Conservation (phyloP, 495 filamentous ascomycete species). For the Penicillium crystallinum region DNA sequence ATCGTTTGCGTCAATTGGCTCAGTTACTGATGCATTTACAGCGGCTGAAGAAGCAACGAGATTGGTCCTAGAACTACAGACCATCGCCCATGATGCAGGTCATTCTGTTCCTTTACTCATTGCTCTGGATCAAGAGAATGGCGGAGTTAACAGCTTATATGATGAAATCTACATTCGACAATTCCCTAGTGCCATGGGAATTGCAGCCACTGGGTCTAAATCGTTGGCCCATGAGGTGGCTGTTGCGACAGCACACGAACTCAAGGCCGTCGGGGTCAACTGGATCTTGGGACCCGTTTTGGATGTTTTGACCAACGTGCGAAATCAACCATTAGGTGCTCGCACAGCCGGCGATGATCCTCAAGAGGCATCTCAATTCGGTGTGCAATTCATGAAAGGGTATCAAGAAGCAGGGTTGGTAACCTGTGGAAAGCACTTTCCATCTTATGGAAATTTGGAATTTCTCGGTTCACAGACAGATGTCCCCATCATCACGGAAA, state of each 20-base stretch:
- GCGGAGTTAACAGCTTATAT: constrained; percentile 87
- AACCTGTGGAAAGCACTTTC: constrained; percentile 90
- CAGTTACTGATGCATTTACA: constrained; percentile 32
- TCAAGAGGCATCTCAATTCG: constrained; percentile 83
- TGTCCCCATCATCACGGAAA: constrained; percentile 88
- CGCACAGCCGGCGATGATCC: constrained; percentile 80
- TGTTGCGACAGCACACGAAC: constrained; percentile 79
- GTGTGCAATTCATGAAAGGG: constrained; percentile 80
- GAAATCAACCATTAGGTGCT: constrained; percentile 81
- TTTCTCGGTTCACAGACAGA: constrained; percentile 81
- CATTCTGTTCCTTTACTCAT: constrained; percentile 81
- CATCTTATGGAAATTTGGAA: constrained; percentile 88
- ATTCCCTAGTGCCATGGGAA: constrained; percentile 86
- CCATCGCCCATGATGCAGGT: constrained; percentile 77
- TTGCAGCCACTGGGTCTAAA: constrained; percentile 76
- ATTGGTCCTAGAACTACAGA: constrained; percentile 80
- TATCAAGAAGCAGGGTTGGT: constrained; percentile 80
- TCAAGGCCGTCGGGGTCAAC: constrained; percentile 82
- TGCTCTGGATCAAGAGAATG: constrained; percentile 89
- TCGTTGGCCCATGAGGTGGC: constrained; percentile 75
- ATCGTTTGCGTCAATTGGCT: background rate
- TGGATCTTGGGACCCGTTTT: constrained; percentile 84
- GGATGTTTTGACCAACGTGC: constrained; percentile 85
- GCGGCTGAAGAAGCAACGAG: constrained; percentile 78
- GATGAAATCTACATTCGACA: constrained; percentile 89